A percentile compares a stretch with the other conserved stretches of the same genome.
These are phyloP conservation scores for Filosporella fistucella DNA, from an alignment of 495 filamentous ascomycete genomes.

Conservation along the genomic window DNA sequence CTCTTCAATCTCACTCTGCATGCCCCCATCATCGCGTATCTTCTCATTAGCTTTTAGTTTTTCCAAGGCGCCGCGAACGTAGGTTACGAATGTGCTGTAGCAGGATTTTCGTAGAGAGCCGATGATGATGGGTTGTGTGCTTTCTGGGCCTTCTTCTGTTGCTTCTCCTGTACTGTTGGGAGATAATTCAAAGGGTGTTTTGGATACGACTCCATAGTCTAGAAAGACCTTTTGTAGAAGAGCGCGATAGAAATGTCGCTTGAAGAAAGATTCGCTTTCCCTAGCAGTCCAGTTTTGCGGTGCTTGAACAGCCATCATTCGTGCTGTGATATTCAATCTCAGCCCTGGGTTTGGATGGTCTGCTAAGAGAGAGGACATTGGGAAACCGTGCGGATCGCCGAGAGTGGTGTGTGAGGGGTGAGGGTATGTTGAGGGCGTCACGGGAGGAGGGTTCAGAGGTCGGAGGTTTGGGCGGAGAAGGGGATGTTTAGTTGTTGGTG, in stretches of 20 bases:
- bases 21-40: slow-evolving; percentile 54
- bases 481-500: slow-evolving; percentile 77
- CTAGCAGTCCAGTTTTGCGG: slow-evolving; percentile 81
- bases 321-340: slow-evolving; percentile 87
- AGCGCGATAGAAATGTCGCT: slow-evolving; percentile 87
- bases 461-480: slow-evolving; percentile 60
- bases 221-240: slow-evolving; percentile 87
- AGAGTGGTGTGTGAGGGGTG: too few relatives aligned
- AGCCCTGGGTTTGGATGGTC: slow-evolving; percentile 60
- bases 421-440: slow-evolving; percentile 42
- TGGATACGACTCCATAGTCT: slow-evolving; percentile 65
- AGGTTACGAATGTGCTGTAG: slow-evolving; percentile 70
- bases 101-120: slow-evolving; percentile 78
- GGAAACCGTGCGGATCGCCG: slow-evolving; percentile 85
- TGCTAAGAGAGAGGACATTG: slow-evolving; percentile 75
- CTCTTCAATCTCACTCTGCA: slow-evolving; percentile 50
- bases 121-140: slow-evolving; percentile 72
- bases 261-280: slow-evolving; percentile 86
- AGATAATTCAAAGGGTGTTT: slow-evolving; percentile 18
- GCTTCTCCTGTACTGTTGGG: background rate
- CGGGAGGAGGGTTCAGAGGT: slow-evolving; percentile 41
- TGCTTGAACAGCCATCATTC: slow-evolving; percentile 96
- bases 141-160: slow-evolving; percentile 31
- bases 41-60: slow-evolving; percentile 77
- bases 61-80: slow-evolving; percentile 71